Evolutionary conservation across 208 protist species (phyloP).

Genomic region (Balamuthia mandrillaris): DNA sequence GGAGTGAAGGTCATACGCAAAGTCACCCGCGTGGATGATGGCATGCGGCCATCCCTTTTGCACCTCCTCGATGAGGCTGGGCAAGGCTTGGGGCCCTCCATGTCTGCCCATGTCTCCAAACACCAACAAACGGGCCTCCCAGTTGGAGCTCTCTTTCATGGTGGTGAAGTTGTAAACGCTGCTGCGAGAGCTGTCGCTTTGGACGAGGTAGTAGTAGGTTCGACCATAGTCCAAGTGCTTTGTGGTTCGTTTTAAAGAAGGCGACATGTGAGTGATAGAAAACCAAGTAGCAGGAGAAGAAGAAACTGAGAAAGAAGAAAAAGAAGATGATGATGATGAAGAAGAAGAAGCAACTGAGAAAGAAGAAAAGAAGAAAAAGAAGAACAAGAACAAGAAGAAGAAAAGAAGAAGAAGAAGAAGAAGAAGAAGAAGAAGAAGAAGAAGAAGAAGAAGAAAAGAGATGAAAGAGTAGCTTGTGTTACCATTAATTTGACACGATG

Average conservation of each 20-base stretch:
- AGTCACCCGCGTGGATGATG: slow-evolving; percentile 30
- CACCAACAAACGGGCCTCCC: background rate
- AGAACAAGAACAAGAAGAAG: too few species aligned
- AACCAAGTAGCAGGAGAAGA: too few species aligned
- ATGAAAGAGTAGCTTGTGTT: background rate
- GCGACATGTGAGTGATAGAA: too few species aligned
- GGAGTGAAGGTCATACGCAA: slow-evolving; percentile 22
- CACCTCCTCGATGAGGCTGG: slow-evolving; percentile 7
- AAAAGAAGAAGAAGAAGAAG: too few species aligned
- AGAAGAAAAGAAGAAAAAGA: background rate
- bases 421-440: too few species aligned
- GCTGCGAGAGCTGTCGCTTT: background rate
- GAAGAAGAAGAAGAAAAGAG: too few species aligned
- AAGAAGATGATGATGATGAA: background rate
- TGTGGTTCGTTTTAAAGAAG: too few species aligned
- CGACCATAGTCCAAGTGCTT: background rate
- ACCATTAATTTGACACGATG: background rate
- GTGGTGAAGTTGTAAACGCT: slow-evolving; percentile 24
- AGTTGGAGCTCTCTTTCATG: background rate
- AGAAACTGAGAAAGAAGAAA: too few species aligned
- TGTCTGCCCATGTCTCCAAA: slow-evolving; percentile 32
- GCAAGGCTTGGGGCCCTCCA: background rate
- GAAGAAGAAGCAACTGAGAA: background rate
- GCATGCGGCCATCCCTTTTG: background rate
- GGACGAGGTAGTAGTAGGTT: slow-evolving; percentile 2